phyloP scores from a whole-genome alignment of 768 basidiomycete species.

The Tricholomella constricta region DNA sequence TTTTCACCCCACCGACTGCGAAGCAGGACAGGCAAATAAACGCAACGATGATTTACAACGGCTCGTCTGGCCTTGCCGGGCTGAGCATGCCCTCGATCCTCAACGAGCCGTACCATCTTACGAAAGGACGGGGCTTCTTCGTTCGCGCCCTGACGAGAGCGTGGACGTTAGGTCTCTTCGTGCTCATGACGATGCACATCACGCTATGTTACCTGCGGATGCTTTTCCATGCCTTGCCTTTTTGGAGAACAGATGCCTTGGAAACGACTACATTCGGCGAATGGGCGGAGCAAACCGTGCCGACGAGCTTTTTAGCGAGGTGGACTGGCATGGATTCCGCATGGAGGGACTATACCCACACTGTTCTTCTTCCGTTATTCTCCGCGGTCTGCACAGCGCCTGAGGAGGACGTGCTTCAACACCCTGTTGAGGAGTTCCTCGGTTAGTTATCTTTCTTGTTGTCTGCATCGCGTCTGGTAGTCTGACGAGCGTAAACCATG shows the following conservation, averaged over 20 bases:
- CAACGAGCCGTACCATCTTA: constrained; percentile 22
- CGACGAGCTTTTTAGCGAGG: constrained; percentile 40
- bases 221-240: constrained; percentile 43
- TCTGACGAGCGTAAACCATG: background rate
- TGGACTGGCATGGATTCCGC: constrained; percentile 47
- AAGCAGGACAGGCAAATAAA: constrained; percentile 31
- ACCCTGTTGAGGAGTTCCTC: constrained; percentile 67
- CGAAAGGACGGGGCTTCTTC: constrained; percentile 18
- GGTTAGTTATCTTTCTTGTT: constrained; percentile 39
- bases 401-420: constrained; percentile 49
- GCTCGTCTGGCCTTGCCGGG: constrained; percentile 54
- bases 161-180: constrained; percentile 39
- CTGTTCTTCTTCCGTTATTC: constrained; percentile 64
- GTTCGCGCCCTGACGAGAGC: constrained; percentile 21
- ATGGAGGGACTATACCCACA: constrained; percentile 55
- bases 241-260: constrained; percentile 31
- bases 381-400: constrained; percentile 75
- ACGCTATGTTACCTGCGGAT: constrained; percentile 49
- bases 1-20: constrained; percentile 33
- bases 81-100: constrained; percentile 51
- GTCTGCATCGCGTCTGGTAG: no score
- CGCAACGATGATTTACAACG: constrained; percentile 67
- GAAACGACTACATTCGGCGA: constrained; percentile 45
- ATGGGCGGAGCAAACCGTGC: constrained; percentile 48
- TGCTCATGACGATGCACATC: constrained; percentile 43